phyloP scores from a whole-genome alignment of 495 filamentous ascomycete genomes.

The Talaromyces trachyspermus region DNA sequence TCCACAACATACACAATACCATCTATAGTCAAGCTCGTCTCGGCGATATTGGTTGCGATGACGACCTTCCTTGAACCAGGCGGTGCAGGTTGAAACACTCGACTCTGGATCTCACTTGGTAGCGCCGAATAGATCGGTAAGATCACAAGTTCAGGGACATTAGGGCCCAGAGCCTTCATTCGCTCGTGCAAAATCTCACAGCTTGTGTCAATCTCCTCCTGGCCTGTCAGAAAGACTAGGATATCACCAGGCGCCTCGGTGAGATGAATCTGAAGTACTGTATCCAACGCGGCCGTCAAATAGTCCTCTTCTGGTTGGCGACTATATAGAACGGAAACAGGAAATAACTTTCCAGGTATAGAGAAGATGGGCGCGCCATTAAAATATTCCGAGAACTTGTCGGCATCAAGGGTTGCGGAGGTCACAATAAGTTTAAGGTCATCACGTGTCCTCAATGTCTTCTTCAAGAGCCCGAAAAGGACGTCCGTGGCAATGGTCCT shows the following conservation, averaged over 20 bases:
- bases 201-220: constrained; percentile 95
- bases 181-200: constrained; percentile 89
- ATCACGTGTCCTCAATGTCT: constrained; percentile 75
- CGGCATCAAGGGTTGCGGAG: constrained; percentile 90
- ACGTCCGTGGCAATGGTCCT: constrained; percentile 95
- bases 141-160: constrained; percentile 86
- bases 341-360: constrained; percentile 90
- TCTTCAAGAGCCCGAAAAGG: constrained; percentile 89
- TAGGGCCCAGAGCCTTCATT: constrained; percentile 90
- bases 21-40: constrained; percentile 96
- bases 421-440: constrained; percentile 95
- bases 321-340: constrained; percentile 91
- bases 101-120: constrained; percentile 87
- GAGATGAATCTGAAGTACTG: constrained; percentile 97
- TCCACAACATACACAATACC: constrained; percentile 97
- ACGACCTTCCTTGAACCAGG: constrained; percentile 87
- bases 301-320: constrained; percentile 95
- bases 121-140: constrained; percentile 91
- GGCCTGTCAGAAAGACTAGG: constrained; percentile 89
- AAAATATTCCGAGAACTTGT: constrained; percentile 96
- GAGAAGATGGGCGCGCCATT: constrained; percentile 91
- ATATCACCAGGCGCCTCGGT: constrained; percentile 89
- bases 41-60: constrained; percentile 97
- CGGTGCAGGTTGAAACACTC: constrained; percentile 89
- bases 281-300: constrained; percentile 87